Percentiles rank a stretch among this genome's conserved stretches.
Evolutionary conservation across 177 flowering plant species (phyloP).

Genomic region (Vitis hybrid): DNA sequence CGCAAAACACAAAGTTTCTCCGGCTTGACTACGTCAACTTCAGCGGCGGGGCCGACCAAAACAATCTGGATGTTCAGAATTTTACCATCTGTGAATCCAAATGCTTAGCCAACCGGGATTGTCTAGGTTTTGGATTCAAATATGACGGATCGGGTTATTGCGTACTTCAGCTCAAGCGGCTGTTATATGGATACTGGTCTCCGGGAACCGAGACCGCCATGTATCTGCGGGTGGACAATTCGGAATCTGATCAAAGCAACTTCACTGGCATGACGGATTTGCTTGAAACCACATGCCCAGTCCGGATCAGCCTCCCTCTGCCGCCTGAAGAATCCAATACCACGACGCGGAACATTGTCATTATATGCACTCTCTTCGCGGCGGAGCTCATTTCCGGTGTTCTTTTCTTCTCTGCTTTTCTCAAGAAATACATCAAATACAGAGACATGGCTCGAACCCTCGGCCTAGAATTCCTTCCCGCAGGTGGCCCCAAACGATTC

Average conservation of each 20-base stretch:
- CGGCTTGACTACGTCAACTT: conserved; percentile 62
- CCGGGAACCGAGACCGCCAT: conserved; percentile 42
- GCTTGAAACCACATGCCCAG: conserved; percentile 59
- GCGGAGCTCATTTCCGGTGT: conserved; percentile 60
- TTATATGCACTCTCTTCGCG: conserved; percentile 54
- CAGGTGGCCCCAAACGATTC: conserved; percentile 77
- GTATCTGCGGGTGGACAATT: conserved; percentile 47
- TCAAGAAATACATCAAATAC: conserved; percentile 68
- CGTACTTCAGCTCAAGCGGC: conserved; percentile 39
- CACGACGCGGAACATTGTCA: conserved; percentile 47
- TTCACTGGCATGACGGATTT: conserved; percentile 59
- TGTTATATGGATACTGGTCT: conserved; percentile 67
- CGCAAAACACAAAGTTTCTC: conserved; percentile 34
- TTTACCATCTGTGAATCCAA: conserved; percentile 28
- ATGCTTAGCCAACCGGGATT: conserved; percentile 30
- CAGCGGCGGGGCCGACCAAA: conserved; percentile 37
- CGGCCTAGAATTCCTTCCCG: conserved; percentile 68
- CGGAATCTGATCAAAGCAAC: conserved; percentile 38
- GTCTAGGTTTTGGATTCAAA: conserved; percentile 57
- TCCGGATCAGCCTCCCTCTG: conserved; percentile 46
- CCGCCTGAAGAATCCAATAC: conserved; percentile 50
- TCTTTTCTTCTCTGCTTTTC: conserved; percentile 60
- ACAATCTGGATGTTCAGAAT: conserved; percentile 10
- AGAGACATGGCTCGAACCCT: conserved; percentile 70
- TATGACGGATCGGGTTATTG: conserved; percentile 52